Evolutionary conservation across 2,329 filamentous ascomycete species (phyloP), one percentile per base, ranked within the genome.

Genomic region (Phaeoacremonium minimum): DNA sequence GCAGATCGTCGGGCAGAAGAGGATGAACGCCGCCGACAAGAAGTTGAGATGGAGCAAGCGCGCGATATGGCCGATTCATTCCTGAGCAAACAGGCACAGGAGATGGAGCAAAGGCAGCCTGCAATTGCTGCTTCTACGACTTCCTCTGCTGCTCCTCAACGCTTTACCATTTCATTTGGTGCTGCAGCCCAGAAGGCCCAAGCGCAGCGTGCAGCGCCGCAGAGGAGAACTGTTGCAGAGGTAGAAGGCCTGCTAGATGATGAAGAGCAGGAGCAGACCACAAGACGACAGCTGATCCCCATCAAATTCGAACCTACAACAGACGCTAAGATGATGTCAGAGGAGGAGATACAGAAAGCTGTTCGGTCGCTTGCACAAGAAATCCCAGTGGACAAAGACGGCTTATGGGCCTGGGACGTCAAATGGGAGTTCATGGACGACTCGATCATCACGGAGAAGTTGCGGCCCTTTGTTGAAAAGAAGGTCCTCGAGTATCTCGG

Each of bases 401-500:
- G 87, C 0, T 71, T 98, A 4, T 98, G 91, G 87, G 77, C 74
- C n/a, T 97, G 89, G 87, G 69, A 84, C 14, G 80, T 98, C 57
- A 86, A 90, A 51, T 98, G 93, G 93, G 85, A 94, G 35, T 87
- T 82, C 61, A 74, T 98, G 57, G 87, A 94, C 55, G 84, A 93
- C 43, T 71, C 75, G 13, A 75, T 93, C 29, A 79, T 97, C 41
- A 77, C 80, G 42, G 86, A 94, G 46, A 90, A 96, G 57, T 78
- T 98, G 49, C 80, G 86, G 53, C 90, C 91, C 18, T 98, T 96
- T 65, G 87, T 97, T 38, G 89, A 95, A 69, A 95, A 95, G 76
- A 98, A 97, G 74, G 87, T 97, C 49, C 84, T 98, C 42, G 93
- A 98, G 62, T 94, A 93, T 51, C 75, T 98, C 33, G 94, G 94